Base-by-base conservation (phyloP, 371 early-diverging fungal species). In the Mucor mucedo region DNA sequence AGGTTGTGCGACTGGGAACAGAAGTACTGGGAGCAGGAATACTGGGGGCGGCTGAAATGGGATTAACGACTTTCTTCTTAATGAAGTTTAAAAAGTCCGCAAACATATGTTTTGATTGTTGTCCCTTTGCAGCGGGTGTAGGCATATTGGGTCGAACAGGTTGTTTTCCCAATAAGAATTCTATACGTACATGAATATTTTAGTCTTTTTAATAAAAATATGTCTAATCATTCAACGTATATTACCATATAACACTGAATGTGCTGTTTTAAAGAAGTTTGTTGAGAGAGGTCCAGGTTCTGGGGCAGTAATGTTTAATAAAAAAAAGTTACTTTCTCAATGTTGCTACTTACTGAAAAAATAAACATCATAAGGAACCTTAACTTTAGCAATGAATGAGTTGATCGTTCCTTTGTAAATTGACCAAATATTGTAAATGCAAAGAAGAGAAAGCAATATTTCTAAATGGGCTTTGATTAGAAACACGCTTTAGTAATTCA, bases 261-360 rank as follows among this genome's bases (percentile, higher is more conserved):
- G 32, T 35, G 40, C 45, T 40, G 59, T 8, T 35, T 40, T 27
- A 8, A 52, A 44, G 2, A 53, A 5, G 16, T 28, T 38, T 41
- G 44, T 32, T 21, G 21, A 13, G 3, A 63, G 5, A 44, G 64
- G 64, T 2, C 64, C 58, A 52, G 52, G 27, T 33, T 4, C 64
- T 63, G 41, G 1, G 21, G 3, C 21, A 32, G 8, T 9, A 7
- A 32, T 40, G 41, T 29, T 52, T 41, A 27, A 16, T 38, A 29
- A 8, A 49, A 13, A 9, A 9, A 14, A 10, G 21, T 21, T 21
- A 21, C 21, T 27, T 42, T 52, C 32, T 21, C 9, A 9, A n/a
- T 38, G 13, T 14, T 11, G n/a, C 9, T 28, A 49, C n/a, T 57
- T 63, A 56, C 58, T 44, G 21, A 63, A 58, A 0, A 44, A 8